phyloP scores from a whole-genome alignment of 73 alveolate species.

The Tetrahymena malaccensis region DNA sequence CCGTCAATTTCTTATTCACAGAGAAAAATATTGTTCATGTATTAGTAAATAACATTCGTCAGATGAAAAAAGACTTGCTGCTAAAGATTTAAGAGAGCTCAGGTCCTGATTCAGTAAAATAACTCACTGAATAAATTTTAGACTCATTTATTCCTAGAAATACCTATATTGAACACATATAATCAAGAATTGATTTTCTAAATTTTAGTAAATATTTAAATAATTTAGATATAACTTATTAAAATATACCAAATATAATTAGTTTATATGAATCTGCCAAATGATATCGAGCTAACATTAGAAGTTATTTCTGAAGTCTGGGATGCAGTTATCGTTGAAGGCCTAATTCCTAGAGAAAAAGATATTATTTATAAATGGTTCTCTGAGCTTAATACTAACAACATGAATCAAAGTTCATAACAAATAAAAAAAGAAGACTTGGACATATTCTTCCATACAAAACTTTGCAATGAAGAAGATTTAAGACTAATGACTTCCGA shows the following conservation, averaged over 20 bases:
- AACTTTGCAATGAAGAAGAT: constrained; percentile 31
- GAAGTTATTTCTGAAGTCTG: constrained; percentile 21
- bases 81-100: not conserved
- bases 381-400: constrained; percentile 31
- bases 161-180: constrained; percentile 7
- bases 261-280: constrained; percentile 9
- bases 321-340: constrained; percentile 20
- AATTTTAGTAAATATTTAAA: not conserved
- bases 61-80: not conserved
- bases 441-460: constrained; percentile 53
- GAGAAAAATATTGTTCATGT: constrained; percentile 11
- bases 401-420: constrained; percentile 28
- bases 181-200: constrained; percentile 8
- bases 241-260: not conserved
- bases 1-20: not conserved
- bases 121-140: not conserved
- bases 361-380: constrained; percentile 48
- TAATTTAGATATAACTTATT: not conserved
- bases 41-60: not conserved
- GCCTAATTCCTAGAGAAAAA: constrained; percentile 1
- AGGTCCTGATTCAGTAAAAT: not conserved
- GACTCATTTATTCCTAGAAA: not conserved
- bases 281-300: constrained; percentile 23
- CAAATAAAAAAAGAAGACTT: constrained; percentile 33
- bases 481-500: constrained; percentile 47